These are phyloP conservation scores for Fragaria vesca DNA, from an alignment of 306 rosid genomes.

Conservation along the genomic window DNA sequence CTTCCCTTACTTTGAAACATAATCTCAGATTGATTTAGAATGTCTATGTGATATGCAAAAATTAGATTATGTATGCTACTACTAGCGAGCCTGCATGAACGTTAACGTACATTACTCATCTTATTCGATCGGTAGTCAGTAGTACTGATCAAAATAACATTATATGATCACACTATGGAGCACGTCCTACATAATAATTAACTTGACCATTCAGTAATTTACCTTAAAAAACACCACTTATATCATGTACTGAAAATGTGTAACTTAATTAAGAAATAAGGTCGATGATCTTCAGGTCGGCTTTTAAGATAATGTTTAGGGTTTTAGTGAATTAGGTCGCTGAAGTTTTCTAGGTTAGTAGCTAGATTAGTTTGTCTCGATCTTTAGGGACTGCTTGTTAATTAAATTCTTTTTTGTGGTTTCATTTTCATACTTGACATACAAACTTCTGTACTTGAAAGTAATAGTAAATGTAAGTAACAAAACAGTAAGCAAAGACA, in stretches of 20 bases:
- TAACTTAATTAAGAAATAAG: not conserved
- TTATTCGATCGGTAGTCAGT: too few species aligned
- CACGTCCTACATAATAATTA: not conserved
- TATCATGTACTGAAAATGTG: not conserved
- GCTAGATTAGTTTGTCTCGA: not conserved
- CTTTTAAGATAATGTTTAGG: not conserved
- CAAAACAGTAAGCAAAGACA: not conserved
- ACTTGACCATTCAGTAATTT: not conserved
- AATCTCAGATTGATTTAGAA: not conserved
- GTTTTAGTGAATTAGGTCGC: not conserved
- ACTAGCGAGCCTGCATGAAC: too few species aligned
- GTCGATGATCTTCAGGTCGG: not conserved
- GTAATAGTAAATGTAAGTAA: not conserved
- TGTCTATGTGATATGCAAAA: too few species aligned
- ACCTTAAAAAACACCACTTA: too few species aligned
- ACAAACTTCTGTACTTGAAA: not conserved
- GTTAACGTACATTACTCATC: too few species aligned
- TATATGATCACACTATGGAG: not conserved
- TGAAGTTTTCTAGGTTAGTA: not conserved
- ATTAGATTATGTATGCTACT: too few species aligned
- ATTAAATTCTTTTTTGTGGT: not conserved
- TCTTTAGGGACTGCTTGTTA: not conserved
- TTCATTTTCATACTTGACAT: not conserved
- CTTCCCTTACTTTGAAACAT: too few species aligned
- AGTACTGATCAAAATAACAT: too few species aligned